Evolutionary conservation across 768 basidiomycete genomes (phyloP).

Genomic region (Amanita rubescens): DNA sequence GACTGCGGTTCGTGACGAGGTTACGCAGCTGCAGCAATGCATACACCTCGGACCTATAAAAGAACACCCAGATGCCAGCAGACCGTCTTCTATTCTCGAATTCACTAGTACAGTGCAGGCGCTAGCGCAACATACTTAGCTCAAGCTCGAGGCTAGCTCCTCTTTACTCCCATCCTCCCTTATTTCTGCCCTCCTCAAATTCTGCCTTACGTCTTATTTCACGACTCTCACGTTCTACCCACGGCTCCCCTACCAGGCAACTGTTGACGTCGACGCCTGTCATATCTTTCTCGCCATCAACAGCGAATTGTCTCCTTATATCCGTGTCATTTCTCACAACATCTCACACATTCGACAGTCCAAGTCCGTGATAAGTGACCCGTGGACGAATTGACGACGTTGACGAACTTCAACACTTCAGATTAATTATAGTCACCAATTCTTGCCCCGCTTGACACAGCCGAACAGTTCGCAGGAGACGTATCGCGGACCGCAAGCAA

Average conservation of each 20-base stretch:
- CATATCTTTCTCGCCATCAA: neutral
- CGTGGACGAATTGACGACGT: conserved; percentile 2
- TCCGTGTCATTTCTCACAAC: neutral
- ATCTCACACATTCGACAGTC: neutral
- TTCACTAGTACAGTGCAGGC: neutral
- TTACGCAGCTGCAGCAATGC: neutral
- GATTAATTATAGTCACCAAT: neutral
- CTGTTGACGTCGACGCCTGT: neutral
- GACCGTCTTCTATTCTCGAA: neutral
- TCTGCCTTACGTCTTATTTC: neutral
- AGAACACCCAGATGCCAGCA: neutral
- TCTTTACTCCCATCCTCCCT: neutral
- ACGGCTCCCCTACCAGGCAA: neutral
- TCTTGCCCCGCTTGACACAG: neutral
- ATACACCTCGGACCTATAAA: neutral
- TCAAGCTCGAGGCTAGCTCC: neutral
- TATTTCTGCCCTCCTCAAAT: neutral
- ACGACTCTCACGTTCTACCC: neutral
- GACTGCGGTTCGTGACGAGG: neutral
- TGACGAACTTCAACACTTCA: neutral
- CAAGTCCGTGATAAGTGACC: neutral
- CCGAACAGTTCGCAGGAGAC: conserved; percentile 2
- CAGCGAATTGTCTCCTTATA: neutral
- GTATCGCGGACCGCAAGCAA: neutral
- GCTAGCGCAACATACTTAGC: neutral